Evolutionary conservation across 805 yeast genomes (phyloP).

Genomic region (Vanderwaltozyma yarrowii): DNA sequence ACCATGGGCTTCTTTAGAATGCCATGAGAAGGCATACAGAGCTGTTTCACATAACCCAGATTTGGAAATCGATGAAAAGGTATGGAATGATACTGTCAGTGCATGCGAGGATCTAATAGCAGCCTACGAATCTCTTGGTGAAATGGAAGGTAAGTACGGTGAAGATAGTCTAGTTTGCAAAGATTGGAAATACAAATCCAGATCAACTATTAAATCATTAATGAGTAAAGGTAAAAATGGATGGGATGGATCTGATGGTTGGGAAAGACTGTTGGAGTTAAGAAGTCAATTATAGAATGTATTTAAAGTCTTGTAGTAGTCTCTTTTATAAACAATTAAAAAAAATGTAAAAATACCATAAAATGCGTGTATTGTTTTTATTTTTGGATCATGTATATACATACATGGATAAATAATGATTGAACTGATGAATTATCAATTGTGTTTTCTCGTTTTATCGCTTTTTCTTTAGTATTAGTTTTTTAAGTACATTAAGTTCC

Average conservation of each 20-base stretch:
- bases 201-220: slow-evolving; percentile 58
- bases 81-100: slow-evolving; percentile 74
- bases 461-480: background rate
- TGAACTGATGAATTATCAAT: too few relatives aligned
- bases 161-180: slow-evolving; percentile 81
- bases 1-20: slow-evolving; percentile 83
- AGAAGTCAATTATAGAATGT: slow-evolving; percentile 14
- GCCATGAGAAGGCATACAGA: slow-evolving; percentile 79
- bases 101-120: slow-evolving; percentile 70
- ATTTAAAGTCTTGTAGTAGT: too few relatives aligned
- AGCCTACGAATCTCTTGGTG: slow-evolving; percentile 85
- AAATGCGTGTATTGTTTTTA: too few relatives aligned
- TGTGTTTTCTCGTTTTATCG: too few relatives aligned
- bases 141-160: slow-evolving; percentile 63
- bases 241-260: slow-evolving; percentile 77
- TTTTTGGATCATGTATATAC: too few relatives aligned
- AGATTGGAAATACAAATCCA: slow-evolving; percentile 85
- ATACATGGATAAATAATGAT: too few relatives aligned
- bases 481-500: background rate
- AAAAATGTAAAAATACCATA: too few relatives aligned
- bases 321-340: too few relatives aligned
- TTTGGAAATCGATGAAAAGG: slow-evolving; percentile 45
- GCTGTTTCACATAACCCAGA: slow-evolving; percentile 58
- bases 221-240: slow-evolving; percentile 66
- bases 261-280: slow-evolving; percentile 48